phyloP scores from a whole-genome alignment of 2,329 filamentous ascomycete genomes.

The Penicillium sp. region DNA sequence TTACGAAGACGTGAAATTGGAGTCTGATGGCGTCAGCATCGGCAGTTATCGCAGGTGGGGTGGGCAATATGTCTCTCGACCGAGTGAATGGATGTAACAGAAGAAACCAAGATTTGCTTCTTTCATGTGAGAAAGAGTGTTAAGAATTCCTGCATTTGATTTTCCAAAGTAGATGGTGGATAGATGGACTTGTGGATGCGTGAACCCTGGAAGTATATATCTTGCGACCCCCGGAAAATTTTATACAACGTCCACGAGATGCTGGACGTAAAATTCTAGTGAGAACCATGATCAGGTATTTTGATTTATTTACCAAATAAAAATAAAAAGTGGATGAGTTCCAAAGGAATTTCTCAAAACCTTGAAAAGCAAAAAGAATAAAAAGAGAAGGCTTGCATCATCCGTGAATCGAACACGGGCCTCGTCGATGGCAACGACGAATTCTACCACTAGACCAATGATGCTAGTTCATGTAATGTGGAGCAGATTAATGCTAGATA shows the following conservation, averaged over 20 bases:
- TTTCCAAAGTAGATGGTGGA: too few species aligned
- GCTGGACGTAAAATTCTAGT: too few species aligned
- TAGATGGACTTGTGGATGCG: too few species aligned
- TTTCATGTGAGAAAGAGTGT: not conserved
- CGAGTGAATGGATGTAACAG: not conserved
- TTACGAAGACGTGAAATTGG: constrained; percentile 25
- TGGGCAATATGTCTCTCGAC: constrained; percentile 1
- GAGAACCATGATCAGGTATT: too few species aligned
- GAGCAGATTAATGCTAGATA: not conserved
- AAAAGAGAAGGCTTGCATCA: constrained; percentile 35
- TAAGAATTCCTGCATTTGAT: not conserved
- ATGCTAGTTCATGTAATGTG: constrained; percentile 27
- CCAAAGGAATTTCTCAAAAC: not conserved
- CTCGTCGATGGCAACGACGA: constrained; percentile 45
- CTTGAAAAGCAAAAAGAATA: not conserved
- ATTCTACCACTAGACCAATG: constrained; percentile 46
- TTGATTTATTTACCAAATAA: too few species aligned
- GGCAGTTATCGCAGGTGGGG: not conserved
- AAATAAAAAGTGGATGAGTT: too few species aligned
- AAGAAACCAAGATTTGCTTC: not conserved
- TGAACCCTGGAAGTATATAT: too few species aligned
- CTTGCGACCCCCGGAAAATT: too few species aligned
- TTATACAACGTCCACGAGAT: not conserved
- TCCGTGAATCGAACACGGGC: constrained; percentile 51
- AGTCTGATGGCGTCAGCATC: constrained; percentile 27